phyloP scores from a whole-genome alignment of 495 filamentous ascomycete species.

The Annulohypoxylon stygium region DNA sequence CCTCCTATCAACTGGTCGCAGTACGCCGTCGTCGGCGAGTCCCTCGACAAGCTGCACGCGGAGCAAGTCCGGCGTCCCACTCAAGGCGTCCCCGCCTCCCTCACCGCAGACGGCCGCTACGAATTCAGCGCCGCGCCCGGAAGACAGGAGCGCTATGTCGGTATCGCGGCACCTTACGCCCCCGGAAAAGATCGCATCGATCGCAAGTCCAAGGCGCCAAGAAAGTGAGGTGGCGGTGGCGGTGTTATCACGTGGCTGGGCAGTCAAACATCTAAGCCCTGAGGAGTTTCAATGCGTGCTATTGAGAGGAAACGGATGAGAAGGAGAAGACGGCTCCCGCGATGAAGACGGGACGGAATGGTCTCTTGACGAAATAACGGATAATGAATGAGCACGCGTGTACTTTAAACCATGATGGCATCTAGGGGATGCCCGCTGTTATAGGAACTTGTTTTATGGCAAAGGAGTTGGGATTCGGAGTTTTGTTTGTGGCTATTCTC shows the following conservation, averaged over 20 bases:
- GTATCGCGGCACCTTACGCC: conserved; percentile 80
- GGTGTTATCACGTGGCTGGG: not conserved
- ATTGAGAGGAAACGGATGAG: not conserved
- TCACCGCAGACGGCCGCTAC: conserved; percentile 57
- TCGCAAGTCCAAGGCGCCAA: conserved; percentile 58
- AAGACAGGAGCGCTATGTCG: conserved; percentile 52
- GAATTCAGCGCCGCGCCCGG: conserved; percentile 56
- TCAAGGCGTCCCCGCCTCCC: conserved; percentile 63
- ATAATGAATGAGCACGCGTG: conserved; percentile 12
- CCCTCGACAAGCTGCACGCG: conserved; percentile 84
- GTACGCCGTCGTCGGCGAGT: conserved; percentile 84
- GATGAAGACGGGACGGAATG: not conserved
- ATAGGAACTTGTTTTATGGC: not conserved
- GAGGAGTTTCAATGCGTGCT: not conserved
- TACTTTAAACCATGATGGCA: conserved; percentile 5
- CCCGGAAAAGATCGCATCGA: conserved; percentile 77
- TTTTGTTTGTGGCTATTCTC: not conserved
- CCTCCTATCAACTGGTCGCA: conserved; percentile 92
- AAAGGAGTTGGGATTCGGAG: not conserved
- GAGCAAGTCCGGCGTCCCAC: conserved; percentile 77
- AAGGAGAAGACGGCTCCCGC: not conserved
- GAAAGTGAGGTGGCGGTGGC: conserved; percentile 39
- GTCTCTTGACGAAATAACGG: conserved; percentile 27
- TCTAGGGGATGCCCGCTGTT: not conserved
- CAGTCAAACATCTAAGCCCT: not conserved